phyloP scores from a whole-genome alignment of 805 yeast species.

The Saccharomyces mikatae region DNA sequence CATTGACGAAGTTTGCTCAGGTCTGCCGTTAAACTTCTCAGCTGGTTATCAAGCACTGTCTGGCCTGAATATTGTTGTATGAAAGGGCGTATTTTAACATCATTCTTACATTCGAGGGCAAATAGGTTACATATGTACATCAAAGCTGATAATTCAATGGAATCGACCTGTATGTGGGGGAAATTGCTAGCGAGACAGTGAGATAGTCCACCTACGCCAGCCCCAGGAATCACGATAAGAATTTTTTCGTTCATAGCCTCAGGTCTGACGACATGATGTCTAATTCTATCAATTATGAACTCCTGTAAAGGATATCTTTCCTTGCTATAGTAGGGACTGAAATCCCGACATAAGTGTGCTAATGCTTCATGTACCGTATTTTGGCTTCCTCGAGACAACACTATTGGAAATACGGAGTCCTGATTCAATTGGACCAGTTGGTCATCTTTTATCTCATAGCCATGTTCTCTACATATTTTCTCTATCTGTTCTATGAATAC shows the following conservation, averaged over 20 bases:
- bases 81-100: conserved; percentile 38
- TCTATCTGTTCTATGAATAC: not conserved
- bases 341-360: conserved; percentile 74
- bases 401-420: not conserved
- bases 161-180: conserved; percentile 46
- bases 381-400: conserved; percentile 7
- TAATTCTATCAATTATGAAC: conserved; percentile 42
- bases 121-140: conserved; percentile 67
- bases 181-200: conserved; percentile 43
- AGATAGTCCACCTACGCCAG: conserved; percentile 77
- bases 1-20: conserved; percentile 33
- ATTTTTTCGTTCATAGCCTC: conserved; percentile 32
- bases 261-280: conserved; percentile 4
- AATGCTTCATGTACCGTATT: conserved; percentile 57
- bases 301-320: conserved; percentile 49
- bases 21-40: conserved; percentile 33
- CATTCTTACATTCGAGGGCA: conserved; percentile 32
- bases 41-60: conserved; percentile 39
- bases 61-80: conserved; percentile 68
- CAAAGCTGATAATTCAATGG: conserved; percentile 67
- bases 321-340: conserved; percentile 43
- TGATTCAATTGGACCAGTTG: not conserved
- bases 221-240: conserved; percentile 70
- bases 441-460: not conserved
- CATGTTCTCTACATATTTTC: not conserved